These are phyloP conservation scores for Chlorophyllum brunneum DNA, from an alignment of 768 basidiomycete species.

Conservation along the genomic window DNA sequence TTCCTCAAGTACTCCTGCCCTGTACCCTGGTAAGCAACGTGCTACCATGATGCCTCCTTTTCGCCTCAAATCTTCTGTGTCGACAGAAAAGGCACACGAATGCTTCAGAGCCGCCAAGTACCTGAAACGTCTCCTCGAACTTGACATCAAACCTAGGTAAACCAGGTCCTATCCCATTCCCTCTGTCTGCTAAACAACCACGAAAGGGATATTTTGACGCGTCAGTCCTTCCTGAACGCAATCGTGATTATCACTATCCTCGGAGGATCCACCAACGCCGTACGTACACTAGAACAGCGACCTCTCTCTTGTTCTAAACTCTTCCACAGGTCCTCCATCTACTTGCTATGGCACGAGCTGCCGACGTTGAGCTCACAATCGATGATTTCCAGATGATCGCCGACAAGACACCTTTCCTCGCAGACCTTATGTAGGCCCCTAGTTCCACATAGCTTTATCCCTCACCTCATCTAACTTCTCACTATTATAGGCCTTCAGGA, in stretches of 20 bases:
- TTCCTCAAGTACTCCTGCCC: conserved; percentile 74
- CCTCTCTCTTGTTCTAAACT: neutral
- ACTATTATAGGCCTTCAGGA: conserved; percentile 63
- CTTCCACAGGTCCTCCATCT: conserved; percentile 67
- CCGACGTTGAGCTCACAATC: conserved; percentile 65
- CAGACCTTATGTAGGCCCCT: conserved; percentile 56
- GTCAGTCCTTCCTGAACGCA: conserved; percentile 72
- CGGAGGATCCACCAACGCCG: conserved; percentile 87
- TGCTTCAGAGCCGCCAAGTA: conserved; percentile 77
- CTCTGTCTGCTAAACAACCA: neutral
- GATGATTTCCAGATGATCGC: conserved; percentile 85
- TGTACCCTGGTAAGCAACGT: conserved; percentile 51
- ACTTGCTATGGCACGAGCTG: conserved; percentile 81
- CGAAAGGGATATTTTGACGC: conserved; percentile 40
- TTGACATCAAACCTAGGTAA: conserved; percentile 79
- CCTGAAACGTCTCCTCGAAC: conserved; percentile 67
- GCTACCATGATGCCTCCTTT: neutral
- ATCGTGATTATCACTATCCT: conserved; percentile 76
- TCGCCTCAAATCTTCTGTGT: neutral
- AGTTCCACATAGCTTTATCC: neutral
- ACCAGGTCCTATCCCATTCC: neutral
- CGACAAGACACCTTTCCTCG: conserved; percentile 78
- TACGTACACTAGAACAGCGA: conserved; percentile 26
- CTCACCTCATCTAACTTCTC: neutral
- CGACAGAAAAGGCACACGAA: conserved; percentile 76